Evolutionary conservation across 768 basidiomycete genomes (phyloP).

Genomic region (Chiua virens): DNA sequence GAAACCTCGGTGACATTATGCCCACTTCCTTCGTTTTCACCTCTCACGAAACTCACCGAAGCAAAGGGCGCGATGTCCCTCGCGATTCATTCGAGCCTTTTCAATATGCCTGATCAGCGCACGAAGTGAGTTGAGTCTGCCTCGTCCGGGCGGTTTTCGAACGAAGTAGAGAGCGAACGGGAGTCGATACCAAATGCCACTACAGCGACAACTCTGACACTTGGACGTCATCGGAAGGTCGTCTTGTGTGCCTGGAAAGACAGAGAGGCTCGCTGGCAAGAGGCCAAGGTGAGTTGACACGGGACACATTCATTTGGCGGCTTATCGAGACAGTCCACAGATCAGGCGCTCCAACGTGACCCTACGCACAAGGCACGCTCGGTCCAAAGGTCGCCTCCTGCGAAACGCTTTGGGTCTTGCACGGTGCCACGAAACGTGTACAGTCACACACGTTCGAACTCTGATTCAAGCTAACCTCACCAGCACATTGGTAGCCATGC

Average conservation of each 20-base stretch:
- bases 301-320: too few species aligned
- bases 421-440: too few species aligned
- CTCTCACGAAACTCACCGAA: slow-evolving; percentile 69
- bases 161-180: slow-evolving; percentile 10
- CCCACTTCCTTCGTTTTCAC: slow-evolving; percentile 69
- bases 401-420: too few species aligned
- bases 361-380: too few species aligned
- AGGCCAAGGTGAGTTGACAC: slow-evolving; percentile 51
- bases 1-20: slow-evolving; percentile 75
- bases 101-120: slow-evolving; percentile 36
- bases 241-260: slow-evolving; percentile 87
- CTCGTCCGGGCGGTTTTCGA: slow-evolving; percentile 5
- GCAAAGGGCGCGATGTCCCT: slow-evolving; percentile 86
- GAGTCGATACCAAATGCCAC: slow-evolving; percentile 54
- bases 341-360: too few species aligned
- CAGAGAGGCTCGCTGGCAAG: slow-evolving; percentile 76
- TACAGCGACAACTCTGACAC: slow-evolving; percentile 71
- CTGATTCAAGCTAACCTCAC: too few species aligned
- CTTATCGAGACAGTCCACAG: too few species aligned
- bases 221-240: slow-evolving; percentile 84
- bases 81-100: slow-evolving; percentile 63
- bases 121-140: slow-evolving; percentile 12
- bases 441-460: too few species aligned
- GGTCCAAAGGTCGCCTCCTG: too few species aligned
- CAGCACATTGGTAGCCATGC: too few species aligned